Conservation (phyloP, 2,329 filamentous ascomycete genomes). For the Gremmenia infestans region DNA sequence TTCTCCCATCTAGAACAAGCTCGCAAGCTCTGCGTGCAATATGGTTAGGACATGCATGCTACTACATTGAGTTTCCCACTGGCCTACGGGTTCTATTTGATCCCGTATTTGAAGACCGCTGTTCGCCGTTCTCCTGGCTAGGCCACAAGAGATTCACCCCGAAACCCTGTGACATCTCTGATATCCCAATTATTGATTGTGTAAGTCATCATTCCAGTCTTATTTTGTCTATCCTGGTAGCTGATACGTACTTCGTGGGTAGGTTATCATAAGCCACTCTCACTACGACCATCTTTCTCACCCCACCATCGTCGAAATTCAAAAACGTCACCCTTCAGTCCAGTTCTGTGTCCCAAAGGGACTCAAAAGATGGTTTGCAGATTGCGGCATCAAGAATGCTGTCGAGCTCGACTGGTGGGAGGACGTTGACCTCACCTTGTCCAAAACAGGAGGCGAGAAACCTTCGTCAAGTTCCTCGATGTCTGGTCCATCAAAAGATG, state of each 20-base stretch:
- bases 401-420: constrained; percentile 97
- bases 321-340: constrained; percentile 64
- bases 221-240: background rate
- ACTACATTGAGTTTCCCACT: constrained; percentile 82
- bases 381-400: constrained; percentile 64
- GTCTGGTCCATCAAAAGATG: constrained; percentile 24
- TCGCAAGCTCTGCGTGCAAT: constrained; percentile 65
- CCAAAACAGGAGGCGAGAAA: constrained; percentile 32
- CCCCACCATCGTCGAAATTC: constrained; percentile 65
- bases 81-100: constrained; percentile 89
- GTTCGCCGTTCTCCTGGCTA: constrained; percentile 67
- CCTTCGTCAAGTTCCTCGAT: constrained; percentile 18
- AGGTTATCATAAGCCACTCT: constrained; percentile 62
- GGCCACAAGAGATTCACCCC: constrained; percentile 75
- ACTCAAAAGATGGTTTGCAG: constrained; percentile 73
- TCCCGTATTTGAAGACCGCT: constrained; percentile 85
- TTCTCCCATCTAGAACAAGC: no score
- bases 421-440: constrained; percentile 63
- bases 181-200: constrained; percentile 71
- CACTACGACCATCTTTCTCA: constrained; percentile 87
- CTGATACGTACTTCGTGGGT: background rate
- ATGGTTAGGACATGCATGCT: constrained; percentile 94
- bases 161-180: constrained; percentile 68
- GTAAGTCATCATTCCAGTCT: constrained; percentile 28
- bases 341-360: constrained; percentile 87